Conservation (phyloP, 805 yeast species). For the Candida ponderosae region DNA sequence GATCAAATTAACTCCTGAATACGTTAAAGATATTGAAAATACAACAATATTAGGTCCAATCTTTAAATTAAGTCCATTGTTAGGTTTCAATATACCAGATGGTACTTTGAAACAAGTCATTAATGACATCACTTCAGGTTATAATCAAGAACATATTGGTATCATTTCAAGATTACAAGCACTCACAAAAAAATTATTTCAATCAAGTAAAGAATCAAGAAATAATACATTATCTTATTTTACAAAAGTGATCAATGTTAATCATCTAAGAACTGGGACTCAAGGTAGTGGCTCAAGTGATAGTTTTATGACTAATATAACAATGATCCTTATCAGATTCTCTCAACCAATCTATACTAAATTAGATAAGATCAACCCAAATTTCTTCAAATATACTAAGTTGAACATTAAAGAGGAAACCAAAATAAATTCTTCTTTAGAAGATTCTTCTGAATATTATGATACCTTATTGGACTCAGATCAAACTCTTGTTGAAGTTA, state of each 20-base stretch:
- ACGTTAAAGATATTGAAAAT: constrained; percentile 33
- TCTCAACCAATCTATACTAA: constrained; percentile 78
- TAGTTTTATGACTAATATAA: constrained; percentile 74
- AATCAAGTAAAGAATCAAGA: constrained; percentile 66
- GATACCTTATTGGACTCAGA: constrained; percentile 22
- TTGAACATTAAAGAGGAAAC: constrained; percentile 75
- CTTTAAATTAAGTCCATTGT: constrained; percentile 66
- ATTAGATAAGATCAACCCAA: constrained; percentile 67
- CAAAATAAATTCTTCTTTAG: constrained; percentile 66
- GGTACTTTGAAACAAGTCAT: constrained; percentile 34
- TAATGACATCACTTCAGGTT: constrained; percentile 44
- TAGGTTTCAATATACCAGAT: constrained; percentile 31
- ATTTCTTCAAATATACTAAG: constrained; percentile 50
- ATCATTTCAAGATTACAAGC: constrained; percentile 56
- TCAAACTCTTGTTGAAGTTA: constrained; percentile 33
- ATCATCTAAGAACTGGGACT: constrained; percentile 82
- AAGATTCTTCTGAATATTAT: constrained; percentile 58
- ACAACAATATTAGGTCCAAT: constrained; percentile 72
- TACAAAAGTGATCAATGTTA: constrained; percentile 65
- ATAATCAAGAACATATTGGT: constrained; percentile 57
- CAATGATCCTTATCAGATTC: constrained; percentile 58
- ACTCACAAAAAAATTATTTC: constrained; percentile 63
- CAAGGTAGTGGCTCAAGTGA: constrained; percentile 74
- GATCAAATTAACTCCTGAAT: constrained; percentile 5
- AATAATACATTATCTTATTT: constrained; percentile 58